Conservation (phyloP, 2,329 filamentous ascomycete genomes). For the Fusarium tanahbumbuense region DNA sequence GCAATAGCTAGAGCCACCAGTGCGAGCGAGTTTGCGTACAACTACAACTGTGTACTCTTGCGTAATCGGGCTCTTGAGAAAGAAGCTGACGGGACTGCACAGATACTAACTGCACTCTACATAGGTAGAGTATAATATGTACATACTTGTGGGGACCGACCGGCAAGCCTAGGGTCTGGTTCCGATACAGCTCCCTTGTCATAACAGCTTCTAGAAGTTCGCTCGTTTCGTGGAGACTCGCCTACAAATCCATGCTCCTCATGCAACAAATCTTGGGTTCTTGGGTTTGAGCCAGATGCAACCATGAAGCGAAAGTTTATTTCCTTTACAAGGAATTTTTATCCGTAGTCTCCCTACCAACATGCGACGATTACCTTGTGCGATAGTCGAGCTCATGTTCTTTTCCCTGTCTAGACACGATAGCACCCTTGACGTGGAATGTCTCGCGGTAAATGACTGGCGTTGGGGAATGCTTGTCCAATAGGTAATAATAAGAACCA, state of each 20-base stretch:
- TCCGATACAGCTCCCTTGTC: conserved; percentile 8
- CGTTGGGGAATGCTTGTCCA: conserved; percentile 31
- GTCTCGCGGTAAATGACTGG: conserved; percentile 9
- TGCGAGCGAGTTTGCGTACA: background rate
- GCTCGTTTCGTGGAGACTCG: conserved; percentile 9
- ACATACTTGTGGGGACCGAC: conserved; percentile 16
- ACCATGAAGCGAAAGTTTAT: background rate
- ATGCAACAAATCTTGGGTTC: conserved; percentile 8
- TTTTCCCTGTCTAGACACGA: conserved; percentile 4
- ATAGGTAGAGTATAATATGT: background rate
- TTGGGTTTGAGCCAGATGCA: conserved; percentile 1
- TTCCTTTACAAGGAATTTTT: background rate
- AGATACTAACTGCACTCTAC: background rate
- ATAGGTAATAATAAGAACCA: conserved; percentile 11
- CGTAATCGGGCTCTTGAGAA: conserved; percentile 9
- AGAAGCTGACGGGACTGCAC: conserved; percentile 3
- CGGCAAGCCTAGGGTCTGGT: conserved; percentile 6
- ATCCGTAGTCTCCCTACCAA: background rate
- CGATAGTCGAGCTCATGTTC: conserved; percentile 10
- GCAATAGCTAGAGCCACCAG: background rate
- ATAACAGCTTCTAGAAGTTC: conserved; percentile 39
- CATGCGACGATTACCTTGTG: background rate
- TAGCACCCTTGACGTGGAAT: conserved; percentile 6
- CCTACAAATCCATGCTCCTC: background rate
- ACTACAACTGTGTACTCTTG: conserved; percentile 14